Evolutionary conservation across 2,329 filamentous ascomycete species (phyloP).

Genomic region (Fusarium torreyae): DNA sequence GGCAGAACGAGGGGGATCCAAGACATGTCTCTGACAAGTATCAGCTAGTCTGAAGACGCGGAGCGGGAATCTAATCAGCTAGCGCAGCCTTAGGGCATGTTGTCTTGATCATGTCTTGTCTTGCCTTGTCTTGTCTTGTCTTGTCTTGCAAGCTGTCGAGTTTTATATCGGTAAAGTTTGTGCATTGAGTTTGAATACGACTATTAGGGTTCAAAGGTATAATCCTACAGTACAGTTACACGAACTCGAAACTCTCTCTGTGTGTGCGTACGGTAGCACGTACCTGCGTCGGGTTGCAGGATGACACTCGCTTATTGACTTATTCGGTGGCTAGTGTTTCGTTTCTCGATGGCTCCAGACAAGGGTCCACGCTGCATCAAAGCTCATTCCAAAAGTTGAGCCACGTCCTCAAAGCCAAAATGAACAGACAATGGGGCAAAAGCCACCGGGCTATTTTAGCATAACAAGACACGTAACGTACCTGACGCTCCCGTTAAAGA

Average conservation of each 20-base stretch:
- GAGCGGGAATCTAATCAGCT: conserved; percentile 27
- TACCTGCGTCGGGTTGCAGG: conserved; percentile 37
- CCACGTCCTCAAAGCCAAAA: conserved; percentile 18
- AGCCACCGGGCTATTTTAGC: conserved; percentile 12
- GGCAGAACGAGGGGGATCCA: conserved; percentile 26
- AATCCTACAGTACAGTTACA: conserved; percentile 13
- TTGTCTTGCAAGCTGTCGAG: conserved; percentile 18
- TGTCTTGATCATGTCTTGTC: conserved; percentile 31
- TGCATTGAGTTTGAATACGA: conserved; percentile 14
- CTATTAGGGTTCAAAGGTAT: conserved; percentile 12
- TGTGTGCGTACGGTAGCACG: conserved; percentile 18
- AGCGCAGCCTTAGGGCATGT: conserved; percentile 14
- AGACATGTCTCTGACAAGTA: conserved; percentile 27
- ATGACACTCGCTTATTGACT: conserved; percentile 34
- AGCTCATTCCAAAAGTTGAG: conserved; percentile 39
- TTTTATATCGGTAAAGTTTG: conserved; percentile 1
- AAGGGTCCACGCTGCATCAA: conserved; percentile 27
- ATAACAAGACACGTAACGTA: conserved; percentile 7
- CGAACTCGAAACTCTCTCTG: conserved; percentile 13
- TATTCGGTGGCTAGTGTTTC: conserved; percentile 45
- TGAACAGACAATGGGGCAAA: conserved; percentile 11
- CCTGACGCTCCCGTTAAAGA: conserved; percentile 6
- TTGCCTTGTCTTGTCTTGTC: background rate
- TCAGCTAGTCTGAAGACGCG: conserved; percentile 29
- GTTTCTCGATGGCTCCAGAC: conserved; percentile 35